Evolutionary conservation across 768 basidiomycete species (phyloP).

Genomic region (Agaricus sinodeliciosus): DNA sequence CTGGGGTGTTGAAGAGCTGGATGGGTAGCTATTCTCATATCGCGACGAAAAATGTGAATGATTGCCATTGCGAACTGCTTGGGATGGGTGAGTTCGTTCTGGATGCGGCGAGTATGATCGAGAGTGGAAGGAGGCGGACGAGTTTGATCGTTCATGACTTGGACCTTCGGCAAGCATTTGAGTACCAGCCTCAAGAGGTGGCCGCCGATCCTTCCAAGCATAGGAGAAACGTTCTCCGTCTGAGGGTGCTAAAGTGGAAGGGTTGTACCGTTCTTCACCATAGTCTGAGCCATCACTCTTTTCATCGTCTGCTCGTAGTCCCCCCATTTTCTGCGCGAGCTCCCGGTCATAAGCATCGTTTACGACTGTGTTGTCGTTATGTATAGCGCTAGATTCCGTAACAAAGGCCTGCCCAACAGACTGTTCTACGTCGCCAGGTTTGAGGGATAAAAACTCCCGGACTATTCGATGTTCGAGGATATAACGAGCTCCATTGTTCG

Average conservation of each 20-base stretch:
- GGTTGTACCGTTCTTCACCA: slow-evolving; percentile 49
- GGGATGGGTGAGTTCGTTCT: slow-evolving; percentile 26
- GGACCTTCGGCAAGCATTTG: slow-evolving; percentile 37
- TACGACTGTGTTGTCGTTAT: slow-evolving; percentile 9
- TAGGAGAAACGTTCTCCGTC: slow-evolving; percentile 36
- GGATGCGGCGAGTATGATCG: slow-evolving; percentile 31
- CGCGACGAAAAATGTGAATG: slow-evolving; percentile 19
- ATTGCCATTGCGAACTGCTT: slow-evolving; percentile 21
- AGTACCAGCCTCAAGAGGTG: slow-evolving; percentile 32
- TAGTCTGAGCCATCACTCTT: slow-evolving; percentile 64
- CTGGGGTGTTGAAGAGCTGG: slow-evolving; percentile 25
- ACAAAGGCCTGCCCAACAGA: slow-evolving; percentile 48
- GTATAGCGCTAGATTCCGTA: slow-evolving; percentile 19
- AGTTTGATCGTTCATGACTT: slow-evolving; percentile 46
- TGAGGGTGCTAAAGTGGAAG: slow-evolving; percentile 32
- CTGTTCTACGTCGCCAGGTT: slow-evolving; percentile 80
- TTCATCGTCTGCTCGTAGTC: slow-evolving; percentile 36
- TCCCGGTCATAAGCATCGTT: slow-evolving; percentile 30
- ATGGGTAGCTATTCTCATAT: slow-evolving; percentile 23
- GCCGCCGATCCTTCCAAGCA: slow-evolving; percentile 26
- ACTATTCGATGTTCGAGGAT: slow-evolving; percentile 78
- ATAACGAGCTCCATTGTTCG: slow-evolving; percentile 59
- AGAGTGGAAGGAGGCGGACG: slow-evolving; percentile 37
- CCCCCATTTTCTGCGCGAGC: slow-evolving; percentile 42
- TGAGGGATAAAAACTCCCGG: slow-evolving; percentile 75